Conservation (phyloP, 805 yeast genomes). For the Maudiozyma turicensis region DNA sequence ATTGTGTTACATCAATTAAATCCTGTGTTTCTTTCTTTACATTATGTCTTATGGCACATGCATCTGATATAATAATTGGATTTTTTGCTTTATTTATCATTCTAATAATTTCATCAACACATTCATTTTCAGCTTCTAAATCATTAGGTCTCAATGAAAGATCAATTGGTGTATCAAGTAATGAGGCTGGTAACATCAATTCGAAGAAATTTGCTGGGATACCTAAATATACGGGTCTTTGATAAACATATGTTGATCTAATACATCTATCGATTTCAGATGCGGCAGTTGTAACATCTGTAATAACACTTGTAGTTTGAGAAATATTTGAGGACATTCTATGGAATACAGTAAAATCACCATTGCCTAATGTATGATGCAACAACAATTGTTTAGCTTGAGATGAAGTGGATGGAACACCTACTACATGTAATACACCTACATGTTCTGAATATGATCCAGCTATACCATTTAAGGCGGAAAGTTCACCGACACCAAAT, state of each 20-base stretch:
- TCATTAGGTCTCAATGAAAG: slow-evolving; percentile 43
- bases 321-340: slow-evolving; percentile 59
- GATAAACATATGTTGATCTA: slow-evolving; percentile 49
- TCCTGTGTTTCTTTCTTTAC: slow-evolving; percentile 44
- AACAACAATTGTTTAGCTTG: slow-evolving; percentile 53
- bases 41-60: slow-evolving; percentile 66
- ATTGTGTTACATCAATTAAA: slow-evolving; percentile 51
- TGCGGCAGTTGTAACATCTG: slow-evolving; percentile 52
- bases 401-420: slow-evolving; percentile 68
- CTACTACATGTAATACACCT: slow-evolving; percentile 73
- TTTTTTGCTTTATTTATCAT: slow-evolving; percentile 43
- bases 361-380: slow-evolving; percentile 71
- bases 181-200: slow-evolving; percentile 39
- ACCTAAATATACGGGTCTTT: slow-evolving; percentile 68
- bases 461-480: slow-evolving; percentile 75
- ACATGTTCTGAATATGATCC: slow-evolving; percentile 86
- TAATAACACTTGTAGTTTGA: slow-evolving; percentile 46
- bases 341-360: slow-evolving; percentile 60
- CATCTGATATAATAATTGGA: slow-evolving; percentile 67
- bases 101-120: slow-evolving; percentile 36
- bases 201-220: slow-evolving; percentile 68
- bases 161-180: slow-evolving; percentile 50
- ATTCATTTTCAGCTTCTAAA: slow-evolving; percentile 46
- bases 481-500: slow-evolving; percentile 81
- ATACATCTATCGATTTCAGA: slow-evolving; percentile 56